Conservation (phyloP, 805 yeast species). For the Saccharomycopsis vini region DNA sequence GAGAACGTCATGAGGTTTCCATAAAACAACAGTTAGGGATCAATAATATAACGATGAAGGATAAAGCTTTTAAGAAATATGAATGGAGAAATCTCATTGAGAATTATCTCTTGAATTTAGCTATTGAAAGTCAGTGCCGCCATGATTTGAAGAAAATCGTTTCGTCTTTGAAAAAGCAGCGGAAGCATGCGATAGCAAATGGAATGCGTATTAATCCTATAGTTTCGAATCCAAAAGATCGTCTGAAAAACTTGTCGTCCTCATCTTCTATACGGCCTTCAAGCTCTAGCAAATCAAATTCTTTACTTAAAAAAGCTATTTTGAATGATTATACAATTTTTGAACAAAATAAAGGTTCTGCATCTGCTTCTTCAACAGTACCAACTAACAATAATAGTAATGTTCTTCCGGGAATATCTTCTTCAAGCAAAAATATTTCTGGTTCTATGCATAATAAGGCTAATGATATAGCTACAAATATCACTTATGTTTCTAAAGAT, state of each 20-base stretch:
- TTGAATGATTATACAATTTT: slow-evolving; percentile 19
- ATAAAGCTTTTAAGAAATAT: slow-evolving; percentile 34
- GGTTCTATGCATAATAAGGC: not conserved
- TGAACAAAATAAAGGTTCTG: slow-evolving; percentile 13
- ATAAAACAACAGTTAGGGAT: not conserved
- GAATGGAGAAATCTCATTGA: slow-evolving; percentile 74
- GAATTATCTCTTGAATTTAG: slow-evolving; percentile 53
- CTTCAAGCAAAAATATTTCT: not conserved
- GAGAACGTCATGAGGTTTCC: slow-evolving; percentile 36
- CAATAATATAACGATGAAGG: slow-evolving; percentile 16
- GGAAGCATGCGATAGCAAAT: too few relatives aligned
- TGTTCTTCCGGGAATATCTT: not conserved
- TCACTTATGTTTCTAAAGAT: slow-evolving; percentile 34
- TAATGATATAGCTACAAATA: not conserved
- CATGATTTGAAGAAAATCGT: slow-evolving; percentile 50
- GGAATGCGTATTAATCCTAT: too few relatives aligned
- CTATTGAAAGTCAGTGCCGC: slow-evolving; percentile 65
- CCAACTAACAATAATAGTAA: too few relatives aligned
- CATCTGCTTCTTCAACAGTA: too few relatives aligned
- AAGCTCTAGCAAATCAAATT: not conserved
- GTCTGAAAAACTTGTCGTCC: not conserved
- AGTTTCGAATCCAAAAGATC: too few relatives aligned
- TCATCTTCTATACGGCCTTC: not conserved
- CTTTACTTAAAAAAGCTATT: slow-evolving; percentile 28
- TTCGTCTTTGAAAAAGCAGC: slow-evolving; percentile 36